phyloP scores from a whole-genome alignment of 495 filamentous ascomycete genomes.

The Neurospora hispaniola region DNA sequence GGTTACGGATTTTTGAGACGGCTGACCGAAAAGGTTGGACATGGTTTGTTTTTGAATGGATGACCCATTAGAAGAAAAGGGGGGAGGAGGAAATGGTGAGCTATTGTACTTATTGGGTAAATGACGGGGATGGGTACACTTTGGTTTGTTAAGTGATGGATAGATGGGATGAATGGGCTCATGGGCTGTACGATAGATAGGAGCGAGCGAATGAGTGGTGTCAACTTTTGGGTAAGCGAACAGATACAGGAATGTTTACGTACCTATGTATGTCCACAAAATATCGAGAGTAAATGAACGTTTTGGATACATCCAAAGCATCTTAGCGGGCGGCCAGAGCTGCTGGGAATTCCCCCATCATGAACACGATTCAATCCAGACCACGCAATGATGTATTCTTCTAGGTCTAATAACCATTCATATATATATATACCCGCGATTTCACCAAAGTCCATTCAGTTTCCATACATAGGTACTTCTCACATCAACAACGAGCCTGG shows the following conservation, averaged over 20 bases:
- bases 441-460: not conserved
- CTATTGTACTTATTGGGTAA: too few species aligned
- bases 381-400: not conserved
- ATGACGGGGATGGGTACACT: too few species aligned
- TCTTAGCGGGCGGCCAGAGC: not conserved
- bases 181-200: too few species aligned
- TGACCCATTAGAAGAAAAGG: too few species aligned
- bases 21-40: too few species aligned
- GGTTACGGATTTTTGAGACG: constrained; percentile 76
- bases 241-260: not conserved
- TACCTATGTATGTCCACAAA: not conserved
- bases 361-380: too few species aligned
- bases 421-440: not conserved
- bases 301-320: not conserved
- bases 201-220: too few species aligned
- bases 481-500: not conserved
- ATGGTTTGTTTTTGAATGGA: too few species aligned
- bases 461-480: too few species aligned
- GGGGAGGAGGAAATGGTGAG: too few species aligned
- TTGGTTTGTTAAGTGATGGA: too few species aligned
- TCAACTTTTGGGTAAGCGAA: not conserved
- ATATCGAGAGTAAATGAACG: not conserved
- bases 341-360: not conserved
- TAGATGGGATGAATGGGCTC: too few species aligned
- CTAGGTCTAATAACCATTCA: not conserved